These are phyloP conservation scores for Musa acuminata DNA, from an alignment of 176 grass and related monocot species.

Conservation along the genomic window DNA sequence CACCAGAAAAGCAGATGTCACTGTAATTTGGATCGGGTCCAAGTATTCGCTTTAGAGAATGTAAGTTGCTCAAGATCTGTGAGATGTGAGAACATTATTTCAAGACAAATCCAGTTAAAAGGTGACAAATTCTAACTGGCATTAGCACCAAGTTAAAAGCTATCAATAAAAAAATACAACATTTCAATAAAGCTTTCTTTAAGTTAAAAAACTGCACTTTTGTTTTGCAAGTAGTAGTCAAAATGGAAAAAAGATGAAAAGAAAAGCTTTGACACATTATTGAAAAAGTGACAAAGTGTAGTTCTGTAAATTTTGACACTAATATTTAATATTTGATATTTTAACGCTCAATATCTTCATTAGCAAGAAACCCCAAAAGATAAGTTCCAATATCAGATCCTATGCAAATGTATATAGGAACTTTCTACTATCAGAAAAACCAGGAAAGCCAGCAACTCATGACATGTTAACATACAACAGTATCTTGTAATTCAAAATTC, in stretches of 20 bases:
- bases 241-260: not conserved
- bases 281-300: not conserved
- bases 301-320: not conserved
- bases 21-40: slow-evolving; percentile 96
- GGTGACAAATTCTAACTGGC: not conserved
- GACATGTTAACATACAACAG: no score
- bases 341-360: not conserved
- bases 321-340: not conserved
- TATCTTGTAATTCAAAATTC: no score
- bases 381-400: not conserved
- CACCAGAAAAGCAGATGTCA: slow-evolving; percentile 95
- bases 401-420: not conserved
- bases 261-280: not conserved
- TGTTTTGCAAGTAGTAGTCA: not conserved
- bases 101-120: not conserved
- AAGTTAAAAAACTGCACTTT: not conserved
- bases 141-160: no score
- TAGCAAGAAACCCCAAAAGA: not conserved
- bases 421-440: no score
- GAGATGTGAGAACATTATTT: not conserved
- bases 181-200: not conserved
- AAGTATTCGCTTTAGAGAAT: slow-evolving; percentile 72
- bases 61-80: slow-evolving; percentile 68
- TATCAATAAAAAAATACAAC: not conserved
- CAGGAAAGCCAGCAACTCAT: no score